A percentile compares a stretch with the other conserved stretches of the same genome.
These are phyloP conservation scores for Coemansia javaensis DNA, from an alignment of 192 early-diverging fungal genomes.

Conservation along the genomic window DNA sequence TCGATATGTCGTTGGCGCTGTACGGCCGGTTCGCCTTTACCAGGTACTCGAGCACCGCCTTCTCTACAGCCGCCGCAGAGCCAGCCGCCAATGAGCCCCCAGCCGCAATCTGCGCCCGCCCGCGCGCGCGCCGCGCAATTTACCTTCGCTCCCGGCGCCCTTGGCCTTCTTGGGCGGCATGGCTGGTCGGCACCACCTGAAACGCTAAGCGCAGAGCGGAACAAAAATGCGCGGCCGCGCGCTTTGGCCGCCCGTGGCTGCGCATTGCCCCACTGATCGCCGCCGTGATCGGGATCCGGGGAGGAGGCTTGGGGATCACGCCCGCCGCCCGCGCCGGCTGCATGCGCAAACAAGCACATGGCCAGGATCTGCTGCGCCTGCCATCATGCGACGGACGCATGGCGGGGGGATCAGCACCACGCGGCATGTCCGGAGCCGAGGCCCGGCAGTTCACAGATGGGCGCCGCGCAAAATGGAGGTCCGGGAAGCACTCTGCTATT, in stretches of 20 bases:
- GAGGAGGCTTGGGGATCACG: too few relatives aligned
- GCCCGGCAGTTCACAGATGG: slow-evolving; percentile 7
- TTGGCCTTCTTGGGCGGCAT: slow-evolving; percentile 45
- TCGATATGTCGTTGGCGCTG: slow-evolving; percentile 49
- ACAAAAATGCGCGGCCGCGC: not conserved
- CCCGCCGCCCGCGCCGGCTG: not conserved
- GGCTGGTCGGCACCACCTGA: too few relatives aligned
- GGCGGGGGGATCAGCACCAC: slow-evolving; percentile 12
- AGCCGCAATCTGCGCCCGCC: not conserved
- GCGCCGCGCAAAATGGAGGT: slow-evolving; percentile 1
- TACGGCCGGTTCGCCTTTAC: slow-evolving; percentile 39
- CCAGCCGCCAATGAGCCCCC: not conserved
- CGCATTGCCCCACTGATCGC: too few relatives aligned
- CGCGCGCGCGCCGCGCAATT: not conserved
- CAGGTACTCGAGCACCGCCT: slow-evolving; percentile 29
- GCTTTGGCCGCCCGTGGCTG: too few relatives aligned
- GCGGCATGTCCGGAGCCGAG: slow-evolving; percentile 1
- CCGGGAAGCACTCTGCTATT: slow-evolving; percentile 15
- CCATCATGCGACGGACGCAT: slow-evolving; percentile 10
- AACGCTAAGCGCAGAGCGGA: not conserved
- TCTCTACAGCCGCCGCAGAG: slow-evolving; percentile 9
- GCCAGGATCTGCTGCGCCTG: not conserved
- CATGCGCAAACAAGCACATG: not conserved
- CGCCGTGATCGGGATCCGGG: too few relatives aligned
- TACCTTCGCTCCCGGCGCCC: slow-evolving; percentile 28